These are phyloP conservation scores for Lasiodiplodia citricola DNA, from an alignment of 2,329 filamentous ascomycete genomes.

Conservation along the genomic window DNA sequence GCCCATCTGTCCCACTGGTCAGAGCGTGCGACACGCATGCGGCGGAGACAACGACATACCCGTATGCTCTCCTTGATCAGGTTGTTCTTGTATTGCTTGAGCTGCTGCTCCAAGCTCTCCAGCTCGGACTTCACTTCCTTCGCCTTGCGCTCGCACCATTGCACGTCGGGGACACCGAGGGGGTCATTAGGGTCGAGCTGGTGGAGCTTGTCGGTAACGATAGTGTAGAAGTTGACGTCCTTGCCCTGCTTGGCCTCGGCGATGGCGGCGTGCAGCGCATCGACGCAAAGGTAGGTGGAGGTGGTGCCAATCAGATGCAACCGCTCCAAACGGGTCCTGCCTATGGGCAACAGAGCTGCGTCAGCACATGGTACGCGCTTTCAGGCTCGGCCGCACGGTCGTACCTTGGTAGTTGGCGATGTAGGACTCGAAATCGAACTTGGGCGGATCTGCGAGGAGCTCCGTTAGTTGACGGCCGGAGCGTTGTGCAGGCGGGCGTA, in stretches of 20 bases:
- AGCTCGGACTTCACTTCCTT: slow-evolving; percentile 72
- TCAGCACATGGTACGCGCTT: background rate
- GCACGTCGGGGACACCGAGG: slow-evolving; percentile 69
- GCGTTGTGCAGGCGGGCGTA: slow-evolving; percentile 27
- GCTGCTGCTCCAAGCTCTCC: slow-evolving; percentile 77
- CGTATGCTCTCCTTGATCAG: slow-evolving; percentile 96
- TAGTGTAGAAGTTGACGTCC: slow-evolving; percentile 74
- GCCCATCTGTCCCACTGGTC: slow-evolving; percentile 70
- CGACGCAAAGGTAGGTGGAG: slow-evolving; percentile 75
- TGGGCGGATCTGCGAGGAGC: slow-evolving; percentile 68
- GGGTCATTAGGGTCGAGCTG: slow-evolving; percentile 69
- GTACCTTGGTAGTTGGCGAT: slow-evolving; percentile 85
- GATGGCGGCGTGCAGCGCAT: slow-evolving; percentile 81
- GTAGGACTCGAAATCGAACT: slow-evolving; percentile 90
- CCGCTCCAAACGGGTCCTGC: slow-evolving; percentile 79
- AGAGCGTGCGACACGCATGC: background rate
- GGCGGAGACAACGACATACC: slow-evolving; percentile 54
- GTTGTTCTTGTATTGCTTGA: slow-evolving; percentile 95
- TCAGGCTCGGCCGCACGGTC: slow-evolving; percentile 29
- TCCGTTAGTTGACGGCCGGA: slow-evolving; percentile 1
- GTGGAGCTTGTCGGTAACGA: slow-evolving; percentile 69
- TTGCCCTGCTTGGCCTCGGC: slow-evolving; percentile 75
- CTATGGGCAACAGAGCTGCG: slow-evolving; percentile 51
- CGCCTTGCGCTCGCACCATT: slow-evolving; percentile 76
- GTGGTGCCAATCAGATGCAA: slow-evolving; percentile 80